Evolutionary conservation across 441 rosid species (phyloP).

Genomic region (Populus hybrid): DNA sequence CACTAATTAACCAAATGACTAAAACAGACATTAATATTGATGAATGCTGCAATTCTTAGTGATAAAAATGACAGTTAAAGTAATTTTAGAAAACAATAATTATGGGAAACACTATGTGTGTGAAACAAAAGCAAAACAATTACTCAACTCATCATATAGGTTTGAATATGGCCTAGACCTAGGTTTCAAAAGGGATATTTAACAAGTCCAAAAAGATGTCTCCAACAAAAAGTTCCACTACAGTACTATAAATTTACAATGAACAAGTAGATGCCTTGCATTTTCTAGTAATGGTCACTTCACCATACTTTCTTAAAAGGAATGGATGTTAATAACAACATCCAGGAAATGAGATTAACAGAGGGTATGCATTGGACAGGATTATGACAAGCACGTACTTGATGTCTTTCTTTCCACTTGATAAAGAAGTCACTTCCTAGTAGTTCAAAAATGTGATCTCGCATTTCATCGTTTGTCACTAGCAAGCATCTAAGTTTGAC

Average conservation of each 20-base stretch:
- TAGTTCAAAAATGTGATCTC: conserved; percentile 87
- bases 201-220: neutral
- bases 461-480: conserved; percentile 91
- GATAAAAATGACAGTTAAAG: too few species aligned
- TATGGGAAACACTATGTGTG: too few species aligned
- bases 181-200: neutral
- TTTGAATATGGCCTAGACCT: neutral
- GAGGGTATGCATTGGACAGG: too few species aligned
- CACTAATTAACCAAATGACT: too few species aligned
- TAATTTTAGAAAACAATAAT: too few species aligned
- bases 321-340: too few species aligned
- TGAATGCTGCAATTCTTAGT: too few species aligned
- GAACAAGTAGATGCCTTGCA: neutral
- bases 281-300: neutral
- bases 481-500: conserved; percentile 74
- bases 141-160: too few species aligned
- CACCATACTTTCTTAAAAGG: neutral
- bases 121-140: neutral
- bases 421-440: conserved; percentile 61
- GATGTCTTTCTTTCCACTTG: conserved; percentile 89
- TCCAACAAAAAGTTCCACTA: neutral
- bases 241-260: neutral
- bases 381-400: conserved; percentile 35
- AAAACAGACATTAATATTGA: too few species aligned
- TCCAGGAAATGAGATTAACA: too few species aligned